Evolutionary conservation across 1,139 yeast species (phyloP).

Genomic region (Yamadazyma atmosphaerica): DNA sequence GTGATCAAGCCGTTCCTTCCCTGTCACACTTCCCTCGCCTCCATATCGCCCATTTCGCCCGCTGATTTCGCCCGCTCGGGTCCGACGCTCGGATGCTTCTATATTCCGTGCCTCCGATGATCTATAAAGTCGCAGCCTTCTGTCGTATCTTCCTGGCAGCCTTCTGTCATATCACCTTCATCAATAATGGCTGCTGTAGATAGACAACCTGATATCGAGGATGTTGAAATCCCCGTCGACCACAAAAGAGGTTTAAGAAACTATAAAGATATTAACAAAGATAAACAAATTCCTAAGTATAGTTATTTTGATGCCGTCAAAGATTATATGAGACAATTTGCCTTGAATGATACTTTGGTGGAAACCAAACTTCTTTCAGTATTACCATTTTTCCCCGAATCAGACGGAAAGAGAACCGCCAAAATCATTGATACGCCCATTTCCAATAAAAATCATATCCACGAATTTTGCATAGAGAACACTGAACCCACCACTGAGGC

Average conservation of each 20-base stretch:
- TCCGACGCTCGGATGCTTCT: no score
- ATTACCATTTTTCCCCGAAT: constrained; percentile 59
- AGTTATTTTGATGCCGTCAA: constrained; percentile 32
- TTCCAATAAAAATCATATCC: constrained; percentile 49
- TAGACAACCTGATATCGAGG: background rate
- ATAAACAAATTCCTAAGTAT: constrained; percentile 8
- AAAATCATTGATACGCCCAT: constrained; percentile 51
- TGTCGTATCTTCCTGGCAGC: background rate
- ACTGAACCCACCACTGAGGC: constrained; percentile 20
- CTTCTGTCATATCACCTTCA: background rate
- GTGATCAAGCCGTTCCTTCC: no score
- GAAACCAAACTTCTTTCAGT: constrained; percentile 40
- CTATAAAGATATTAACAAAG: background rate
- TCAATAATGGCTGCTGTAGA: constrained; percentile 1
- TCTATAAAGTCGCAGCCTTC: background rate
- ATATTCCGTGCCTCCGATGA: no score
- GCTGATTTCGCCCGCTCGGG: no score
- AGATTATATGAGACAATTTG: constrained; percentile 42
- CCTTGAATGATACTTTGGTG: constrained; percentile 28
- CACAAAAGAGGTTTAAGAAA: constrained; percentile 9
- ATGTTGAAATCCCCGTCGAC: background rate
- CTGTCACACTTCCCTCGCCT: no score
- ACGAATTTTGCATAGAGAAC: constrained; percentile 54
- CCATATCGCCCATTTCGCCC: no score
- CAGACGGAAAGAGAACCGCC: constrained; percentile 52